Base-by-base conservation (phyloP, 2,329 filamentous ascomycete genomes). In the Phyllosticta capitalensis region DNA sequence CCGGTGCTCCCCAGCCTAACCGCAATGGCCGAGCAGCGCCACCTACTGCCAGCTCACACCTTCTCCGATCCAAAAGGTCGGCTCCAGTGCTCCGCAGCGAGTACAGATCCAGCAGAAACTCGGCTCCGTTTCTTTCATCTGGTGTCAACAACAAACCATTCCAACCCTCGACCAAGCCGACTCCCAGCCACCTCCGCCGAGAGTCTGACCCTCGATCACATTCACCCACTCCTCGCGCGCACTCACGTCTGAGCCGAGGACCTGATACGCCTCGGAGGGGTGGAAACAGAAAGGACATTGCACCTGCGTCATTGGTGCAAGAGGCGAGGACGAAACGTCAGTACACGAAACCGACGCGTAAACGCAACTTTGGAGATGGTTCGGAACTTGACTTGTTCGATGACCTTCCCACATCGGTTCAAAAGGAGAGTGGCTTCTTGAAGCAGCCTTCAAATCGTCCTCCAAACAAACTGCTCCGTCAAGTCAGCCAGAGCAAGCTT, bases 331-430 rank as follows among this genome's bases (percentile, higher is more conserved):
- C 80, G 6, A 88, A 87, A 78, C 84, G 87, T 64, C 85, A 87
- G 53, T 75, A 95, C 61, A 92, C 83, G 63, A 88, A 86, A 70
- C 90, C 90, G 2, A 80, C 83, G 38, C 80, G 84, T 49, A 79
- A 80, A 61, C 82, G 85, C 52, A 84, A 89, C 67, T 99, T 95
- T 75, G 94, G 94, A 12, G 90, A 96, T 71, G 94, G 94, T 17
- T 88, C 87, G 62, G 94, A 99, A 73, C 80, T 99, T 33, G 92
- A 97, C 65, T 85, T 83, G 2, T 97, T 99, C 70, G 94, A 99
- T 70, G 94, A 99, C 73, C 77, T 99, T 59, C 92, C 92, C 1
- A 97, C 92, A 0, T 96, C 92, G 17, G 84, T 82, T 12, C 84
- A 87, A 62, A 82, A 84, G 14, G 94, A 99, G 74, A 90, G 85